phyloP scores from a whole-genome alignment of 208 protist genomes.

The Tritrichomonas foetus region DNA sequence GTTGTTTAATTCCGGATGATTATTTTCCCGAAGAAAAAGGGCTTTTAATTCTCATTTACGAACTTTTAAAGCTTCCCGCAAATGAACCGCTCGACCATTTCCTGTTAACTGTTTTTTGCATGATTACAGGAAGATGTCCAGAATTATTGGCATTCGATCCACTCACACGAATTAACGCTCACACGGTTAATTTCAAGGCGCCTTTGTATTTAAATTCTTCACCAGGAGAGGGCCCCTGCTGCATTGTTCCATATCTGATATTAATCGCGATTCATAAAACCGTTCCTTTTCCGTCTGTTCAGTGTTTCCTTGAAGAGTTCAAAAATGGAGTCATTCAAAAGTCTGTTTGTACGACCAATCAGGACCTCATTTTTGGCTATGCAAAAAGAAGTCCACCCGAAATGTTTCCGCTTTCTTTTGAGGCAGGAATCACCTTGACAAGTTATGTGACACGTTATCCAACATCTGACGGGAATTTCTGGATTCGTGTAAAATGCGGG shows the following conservation, averaged over 20 bases:
- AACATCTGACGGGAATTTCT: neutral
- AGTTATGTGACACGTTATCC: neutral
- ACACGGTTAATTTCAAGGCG: neutral
- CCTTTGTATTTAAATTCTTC: neutral
- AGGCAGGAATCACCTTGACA: neutral
- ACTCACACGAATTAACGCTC: neutral
- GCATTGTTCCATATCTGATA: neutral
- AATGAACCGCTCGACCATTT: neutral
- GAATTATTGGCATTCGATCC: neutral
- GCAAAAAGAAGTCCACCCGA: neutral
- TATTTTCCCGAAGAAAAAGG: neutral
- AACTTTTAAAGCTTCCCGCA: neutral
- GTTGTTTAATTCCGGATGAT: neutral
- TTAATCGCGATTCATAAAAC: neutral
- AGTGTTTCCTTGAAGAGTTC: neutral
- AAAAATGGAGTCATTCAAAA: too few species aligned
- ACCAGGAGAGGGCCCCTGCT: neutral
- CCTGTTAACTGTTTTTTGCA: neutral
- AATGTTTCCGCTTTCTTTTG: neutral
- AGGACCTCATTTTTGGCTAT: neutral
- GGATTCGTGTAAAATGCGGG: neutral
- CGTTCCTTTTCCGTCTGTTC: neutral
- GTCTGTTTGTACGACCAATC: neutral
- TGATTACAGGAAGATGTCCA: neutral
- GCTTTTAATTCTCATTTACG: neutral